Evolutionary conservation across 2,329 filamentous ascomycete species (phyloP).

Genomic region (Epichloe elymi): DNA sequence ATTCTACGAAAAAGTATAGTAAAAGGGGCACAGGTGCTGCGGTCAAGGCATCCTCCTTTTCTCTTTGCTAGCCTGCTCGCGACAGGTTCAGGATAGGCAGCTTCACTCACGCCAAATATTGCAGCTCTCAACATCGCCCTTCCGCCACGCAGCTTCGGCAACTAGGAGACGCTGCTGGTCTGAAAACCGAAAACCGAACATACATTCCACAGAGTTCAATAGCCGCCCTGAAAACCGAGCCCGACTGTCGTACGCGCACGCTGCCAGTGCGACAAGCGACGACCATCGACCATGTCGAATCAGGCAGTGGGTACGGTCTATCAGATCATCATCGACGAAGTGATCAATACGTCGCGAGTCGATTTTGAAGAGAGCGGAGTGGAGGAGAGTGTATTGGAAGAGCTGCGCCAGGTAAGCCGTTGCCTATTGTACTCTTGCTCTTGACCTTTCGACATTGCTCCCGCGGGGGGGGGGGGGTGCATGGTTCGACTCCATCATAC

Average conservation of each 20-base stretch:
- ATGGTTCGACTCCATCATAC: background rate
- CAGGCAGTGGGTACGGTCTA: conserved; percentile 63
- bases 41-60: background rate
- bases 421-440: background rate
- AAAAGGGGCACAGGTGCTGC: background rate
- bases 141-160: background rate
- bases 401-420: conserved; percentile 70
- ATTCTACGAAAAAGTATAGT: background rate
- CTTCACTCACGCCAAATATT: background rate
- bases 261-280: conserved; percentile 1
- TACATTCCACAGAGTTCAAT: background rate
- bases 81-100: background rate
- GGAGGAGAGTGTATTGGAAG: conserved; percentile 72
- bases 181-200: too few relatives aligned
- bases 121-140: background rate
- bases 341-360: conserved; percentile 81
- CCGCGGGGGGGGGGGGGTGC: background rate
- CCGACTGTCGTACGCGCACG: conserved; percentile 3
- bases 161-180: background rate
- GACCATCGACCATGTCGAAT: conserved; percentile 40
- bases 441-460: background rate
- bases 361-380: conserved; percentile 97
- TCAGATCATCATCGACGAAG: conserved; percentile 63
- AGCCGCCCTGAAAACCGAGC: background rate
- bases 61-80: background rate